Base-by-base conservation (phyloP, 139 green algal genomes). In the Picochlorum costavermella region DNA sequence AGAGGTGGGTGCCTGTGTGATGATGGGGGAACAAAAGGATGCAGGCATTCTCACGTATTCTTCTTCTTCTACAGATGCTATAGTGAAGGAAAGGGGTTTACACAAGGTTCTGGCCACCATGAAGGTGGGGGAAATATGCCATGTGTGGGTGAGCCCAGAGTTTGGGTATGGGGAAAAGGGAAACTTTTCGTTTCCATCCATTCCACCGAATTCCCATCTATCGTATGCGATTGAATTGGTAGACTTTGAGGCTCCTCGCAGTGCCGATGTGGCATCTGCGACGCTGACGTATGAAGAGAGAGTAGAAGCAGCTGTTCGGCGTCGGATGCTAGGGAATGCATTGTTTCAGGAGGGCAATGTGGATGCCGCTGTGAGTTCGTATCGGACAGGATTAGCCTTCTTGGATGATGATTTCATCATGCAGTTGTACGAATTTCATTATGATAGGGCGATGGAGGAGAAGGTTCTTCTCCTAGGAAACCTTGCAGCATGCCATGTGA, bases 351-450 rank as follows among this genome's bases (percentile, higher is more conserved):
- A 70, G n/a, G 78, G 69, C 2, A 56, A 70, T 43, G 46, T 59
- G 28, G 63, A 63, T n/a, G 73, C 77, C 44, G 82, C 84, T 0
- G 67, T 91, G 14, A 60, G 31, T 9, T 80, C 75, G 71, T 90
- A 92, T 59, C 70, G 31, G 11, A 73, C 88, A 73, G 82, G 81
- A 1, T 66, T 93, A 50, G 87, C 80, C 0, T 95, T 84, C 58
- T 46, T 91, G 33, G 78, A 91, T 49, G 82, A 89, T 50, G 87
- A 95, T 72, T 80, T 92, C 28, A 60, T 95, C 62, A 81, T 91
- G 33, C 87, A 95, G 75, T 72, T 93, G 51, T 70, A 89, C 17
- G 87, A 79, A 6, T 60, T 50, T 26, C 77, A 90, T 69, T 59
- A 81, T 25, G 67, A 87, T 30, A 68, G 82, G 65, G 87, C 83